A percentile compares a stretch with the other conserved stretches of the same genome.
Evolutionary conservation across 352 stramenopile genomes (phyloP).

Genomic region (Phytophthora syringae): DNA sequence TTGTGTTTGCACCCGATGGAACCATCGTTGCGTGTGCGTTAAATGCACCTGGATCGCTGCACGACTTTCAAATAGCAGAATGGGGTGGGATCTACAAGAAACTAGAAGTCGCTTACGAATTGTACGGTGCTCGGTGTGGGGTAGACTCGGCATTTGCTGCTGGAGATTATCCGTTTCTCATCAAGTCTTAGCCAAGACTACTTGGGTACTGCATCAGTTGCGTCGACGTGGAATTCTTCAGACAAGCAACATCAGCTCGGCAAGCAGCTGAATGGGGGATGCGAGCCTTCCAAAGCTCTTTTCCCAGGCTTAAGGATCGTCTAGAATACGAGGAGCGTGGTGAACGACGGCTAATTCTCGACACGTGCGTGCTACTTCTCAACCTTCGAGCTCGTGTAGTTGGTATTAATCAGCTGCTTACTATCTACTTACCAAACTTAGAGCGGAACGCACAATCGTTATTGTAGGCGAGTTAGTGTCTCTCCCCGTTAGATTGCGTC

Average conservation of each 20-base stretch:
- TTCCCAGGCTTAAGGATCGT: conserved; percentile 14
- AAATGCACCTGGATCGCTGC: conserved; percentile 38
- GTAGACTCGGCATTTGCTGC: conserved; percentile 19
- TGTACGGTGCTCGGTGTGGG: conserved; percentile 3
- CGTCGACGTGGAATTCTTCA: no score
- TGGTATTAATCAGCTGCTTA: conserved; percentile 15
- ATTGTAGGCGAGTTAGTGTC: no score
- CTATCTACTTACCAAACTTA: no score
- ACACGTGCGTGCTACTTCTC: conserved; percentile 9
- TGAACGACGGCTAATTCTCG: conserved; percentile 11
- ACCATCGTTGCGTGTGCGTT: conserved; percentile 33
- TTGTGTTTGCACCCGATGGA: conserved; percentile 39
- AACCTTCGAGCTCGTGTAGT: conserved; percentile 10
- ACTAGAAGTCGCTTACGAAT: background rate
- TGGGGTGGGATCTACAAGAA: conserved; percentile 11
- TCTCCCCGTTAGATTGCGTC: no score
- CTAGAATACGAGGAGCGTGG: conserved; percentile 14
- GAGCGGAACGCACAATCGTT: no score
- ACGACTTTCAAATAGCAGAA: conserved; percentile 30
- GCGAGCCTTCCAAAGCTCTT: conserved; percentile 4
- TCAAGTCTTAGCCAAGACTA: no score
- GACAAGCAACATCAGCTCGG: no score
- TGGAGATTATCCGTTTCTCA: conserved; percentile 5
- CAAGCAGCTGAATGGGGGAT: conserved; percentile 23
- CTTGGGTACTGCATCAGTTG: no score